Base-by-base conservation (phyloP, 2,329 filamentous ascomycete genomes). In the Clonostachys rosea region DNA sequence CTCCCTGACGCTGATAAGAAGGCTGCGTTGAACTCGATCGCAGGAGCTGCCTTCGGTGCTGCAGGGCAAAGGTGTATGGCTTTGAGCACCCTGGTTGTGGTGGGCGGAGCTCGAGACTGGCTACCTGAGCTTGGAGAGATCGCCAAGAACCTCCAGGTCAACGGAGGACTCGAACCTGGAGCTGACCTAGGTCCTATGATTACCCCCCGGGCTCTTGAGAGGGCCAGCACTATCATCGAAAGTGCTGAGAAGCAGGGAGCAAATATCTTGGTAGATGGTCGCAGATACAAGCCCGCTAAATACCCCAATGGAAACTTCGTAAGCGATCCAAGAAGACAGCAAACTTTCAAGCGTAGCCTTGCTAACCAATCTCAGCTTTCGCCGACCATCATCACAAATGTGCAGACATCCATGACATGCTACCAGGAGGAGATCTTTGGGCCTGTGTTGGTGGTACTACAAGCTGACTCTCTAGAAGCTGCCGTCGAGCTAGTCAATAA, bases 101-200 rank as follows among this genome's bases (percentile, higher is more conserved):
- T 91, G 7, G 87, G 87, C 54, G 84, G 89, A 69, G 90, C 87
- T 42, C 89, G 88, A 71, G 16, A 16, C 16, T 95, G 89, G 87
- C 76, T 92, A 17, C 70, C 78, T 5, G 88, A 94, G 60, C 76
- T 94, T 47, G 88, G 86, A 12, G 84, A 89, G 70, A 79, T 83
- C 50, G 88, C 89, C 46, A 88, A 86, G 71, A 68, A 70, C 39
- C 78, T 94, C 47, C 83, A 77, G 50, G 84, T 91, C 54, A 83
- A 91, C 62, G 89, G 86, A 57, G 89, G 89, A 5, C 94, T 94
- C 60, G 89, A 94, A 65, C 68, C 83, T 54, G 87, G 86, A 49
- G 83, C 88, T n/a, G 89, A 94, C 60, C 75, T 94, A 9, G 89
- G 89, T 17, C 88, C 89, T 20, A 87, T 94, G 56, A 91, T 92